phyloP scores from a whole-genome alignment of 2,329 filamentous ascomycete species.

The Penicillium sp. region DNA sequence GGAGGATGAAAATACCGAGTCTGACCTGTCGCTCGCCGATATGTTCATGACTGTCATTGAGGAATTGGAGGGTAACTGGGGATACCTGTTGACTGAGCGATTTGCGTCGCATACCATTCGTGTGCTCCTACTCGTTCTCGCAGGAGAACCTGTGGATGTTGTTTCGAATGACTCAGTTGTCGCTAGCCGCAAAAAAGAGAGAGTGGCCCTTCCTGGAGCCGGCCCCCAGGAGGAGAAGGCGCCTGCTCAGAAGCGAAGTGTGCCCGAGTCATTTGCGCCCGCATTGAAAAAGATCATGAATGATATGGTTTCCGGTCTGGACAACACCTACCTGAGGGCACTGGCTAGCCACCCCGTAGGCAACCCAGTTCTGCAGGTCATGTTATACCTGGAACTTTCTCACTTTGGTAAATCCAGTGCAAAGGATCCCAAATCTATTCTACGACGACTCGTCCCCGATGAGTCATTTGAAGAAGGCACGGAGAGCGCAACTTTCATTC shows the following conservation, averaged over 20 bases:
- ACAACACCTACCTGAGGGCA: constrained; percentile 78
- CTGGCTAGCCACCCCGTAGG: constrained; percentile 87
- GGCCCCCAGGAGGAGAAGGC: constrained; percentile 50
- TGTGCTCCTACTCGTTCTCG: constrained; percentile 81
- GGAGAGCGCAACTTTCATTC: constrained; percentile 79
- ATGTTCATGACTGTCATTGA: constrained; percentile 82
- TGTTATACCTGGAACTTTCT: constrained; percentile 83
- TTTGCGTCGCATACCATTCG: constrained; percentile 92
- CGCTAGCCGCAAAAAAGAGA: constrained; percentile 91
- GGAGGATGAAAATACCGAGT: constrained; percentile 47
- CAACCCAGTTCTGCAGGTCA: constrained; percentile 88
- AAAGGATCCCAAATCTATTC: constrained; percentile 69
- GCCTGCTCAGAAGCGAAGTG: constrained; percentile 55
- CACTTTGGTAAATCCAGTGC: constrained; percentile 70
- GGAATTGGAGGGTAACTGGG: constrained; percentile 84
- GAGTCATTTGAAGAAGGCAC: constrained; percentile 74
- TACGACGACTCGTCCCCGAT: constrained; percentile 78
- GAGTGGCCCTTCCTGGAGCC: constrained; percentile 62
- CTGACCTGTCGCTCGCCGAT: constrained; percentile 74
- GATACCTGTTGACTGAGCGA: constrained; percentile 79
- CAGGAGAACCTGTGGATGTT: constrained; percentile 78
- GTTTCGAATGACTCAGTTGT: constrained; percentile 72
- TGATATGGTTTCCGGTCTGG: constrained; percentile 74
- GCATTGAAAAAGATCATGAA: constrained; percentile 81
- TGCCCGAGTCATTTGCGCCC: constrained; percentile 77